Conservation (phyloP, 495 filamentous ascomycete species). For the Hypoxylon fragiforme region DNA sequence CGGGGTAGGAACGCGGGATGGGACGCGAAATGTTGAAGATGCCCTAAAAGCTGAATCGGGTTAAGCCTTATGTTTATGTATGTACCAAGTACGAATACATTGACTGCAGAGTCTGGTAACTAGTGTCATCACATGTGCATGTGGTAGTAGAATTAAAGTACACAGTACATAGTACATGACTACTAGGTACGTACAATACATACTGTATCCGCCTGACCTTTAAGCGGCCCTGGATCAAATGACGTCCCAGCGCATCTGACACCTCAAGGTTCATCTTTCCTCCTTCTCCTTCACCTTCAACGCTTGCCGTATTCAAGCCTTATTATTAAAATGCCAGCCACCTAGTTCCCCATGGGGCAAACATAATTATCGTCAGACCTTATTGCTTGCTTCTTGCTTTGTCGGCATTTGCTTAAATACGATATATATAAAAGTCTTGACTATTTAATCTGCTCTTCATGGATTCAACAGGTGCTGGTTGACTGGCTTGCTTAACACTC, state of each 20-base stretch:
- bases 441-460: conserved; percentile 18
- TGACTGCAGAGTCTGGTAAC: no score
- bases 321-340: no score
- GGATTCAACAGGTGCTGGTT: conserved; percentile 14
- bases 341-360: neutral
- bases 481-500: conserved; percentile 2
- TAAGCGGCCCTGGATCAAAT: conserved; percentile 16
- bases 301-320: no score
- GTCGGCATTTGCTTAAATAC: neutral
- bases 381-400: neutral
- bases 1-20: conserved; percentile 4
- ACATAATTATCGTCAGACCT: conserved; percentile 4
- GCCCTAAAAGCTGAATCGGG: conserved; percentile 1
- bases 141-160: no score
- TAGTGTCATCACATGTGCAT: no score
- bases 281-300: neutral
- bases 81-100: no score
- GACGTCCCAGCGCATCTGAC: conserved; percentile 31
- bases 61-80: neutral
- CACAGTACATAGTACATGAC: neutral
- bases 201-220: neutral
- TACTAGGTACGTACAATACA: neutral
- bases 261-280: neutral
- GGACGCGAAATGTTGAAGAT: no score
- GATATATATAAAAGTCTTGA: conserved; percentile 5